A percentile compares a stretch with the other conserved stretches of the same genome.
These are phyloP conservation scores for Mortierella sp. DNA, from an alignment of 371 early-diverging fungal genomes.

Conservation along the genomic window DNA sequence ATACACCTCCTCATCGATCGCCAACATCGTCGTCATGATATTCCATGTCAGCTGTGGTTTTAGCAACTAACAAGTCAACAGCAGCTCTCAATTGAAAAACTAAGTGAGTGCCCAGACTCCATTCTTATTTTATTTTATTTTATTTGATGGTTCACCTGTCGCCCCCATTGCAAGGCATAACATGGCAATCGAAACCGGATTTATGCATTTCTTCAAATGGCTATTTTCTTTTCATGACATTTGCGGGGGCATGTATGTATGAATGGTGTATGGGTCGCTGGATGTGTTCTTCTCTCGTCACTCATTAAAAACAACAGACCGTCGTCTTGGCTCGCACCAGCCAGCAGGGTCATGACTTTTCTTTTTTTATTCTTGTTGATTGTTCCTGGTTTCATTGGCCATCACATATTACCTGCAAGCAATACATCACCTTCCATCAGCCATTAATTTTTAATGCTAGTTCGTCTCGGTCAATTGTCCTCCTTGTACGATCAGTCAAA, in stretches of 20 bases:
- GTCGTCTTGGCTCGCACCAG: constrained; percentile 6
- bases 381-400: neutral
- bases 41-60: constrained; percentile 9
- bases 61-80: neutral
- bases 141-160: neutral
- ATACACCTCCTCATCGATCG: neutral
- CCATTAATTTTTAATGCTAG: neutral
- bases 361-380: neutral
- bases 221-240: neutral
- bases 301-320: neutral
- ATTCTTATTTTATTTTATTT: neutral
- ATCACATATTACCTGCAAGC: neutral
- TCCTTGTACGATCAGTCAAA: neutral
- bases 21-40: neutral
- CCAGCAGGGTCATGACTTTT: neutral
- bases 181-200: neutral
- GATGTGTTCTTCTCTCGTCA: neutral
- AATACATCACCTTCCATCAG: neutral
- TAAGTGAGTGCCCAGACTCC: neutral
- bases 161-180: neutral
- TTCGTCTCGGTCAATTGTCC: neutral
- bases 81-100: neutral
- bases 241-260: neutral
- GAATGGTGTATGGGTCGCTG: neutral
- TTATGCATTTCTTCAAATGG: neutral